Evolutionary conservation across 2,329 filamentous ascomycete species (phyloP), one percentile per base, ranked within the genome.

Genomic region (Fusarium heterosporum): DNA sequence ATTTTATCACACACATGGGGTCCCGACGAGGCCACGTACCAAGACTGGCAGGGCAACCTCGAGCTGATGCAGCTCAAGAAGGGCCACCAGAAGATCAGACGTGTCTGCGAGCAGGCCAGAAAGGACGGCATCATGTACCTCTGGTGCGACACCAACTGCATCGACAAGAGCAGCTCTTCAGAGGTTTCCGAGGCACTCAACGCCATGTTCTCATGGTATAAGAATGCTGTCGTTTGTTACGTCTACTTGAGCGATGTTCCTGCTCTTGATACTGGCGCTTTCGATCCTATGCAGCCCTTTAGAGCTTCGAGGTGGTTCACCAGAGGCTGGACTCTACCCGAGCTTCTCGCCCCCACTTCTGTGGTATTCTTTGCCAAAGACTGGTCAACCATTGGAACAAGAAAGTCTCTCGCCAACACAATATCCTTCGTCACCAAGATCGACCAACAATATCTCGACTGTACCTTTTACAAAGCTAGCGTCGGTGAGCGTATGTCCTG

Each of bases 1-100:
- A 75, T 77, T 40, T 57, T 77, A 11, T 77, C 75, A 14, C 75
- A 77, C 60, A 75, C 73, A n/a, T 75, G 73, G 70, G 70, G 61
- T 11, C 36, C 63, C 4, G 74, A 75, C 6, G 75, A 77, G 46
- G 70, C 75, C 30, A 69, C 64, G 6, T 66, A 69, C 40, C 67
- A 69, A 22, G 63, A 72, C 54, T 56, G 72, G 58, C 51, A 48
- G 11, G 47, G 65, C 8, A 64, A 64, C 17, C 52, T 64, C 8
- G 60, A 63, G 45, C 38, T 63, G 19, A 63, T 64, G 52, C 40
- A 64, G 42, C 61, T 59, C 32, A 64, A 45, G 11, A 64, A 64
- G 8, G 61, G 61, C 0, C 60, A 64, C 3, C 61, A 64, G 17
- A 64, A 64, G 59, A 64, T 64, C 19, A 46, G 53, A 0, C 61